Evolutionary conservation across 148 eudicot species (phyloP), one percentile per base, ranked within the genome.

Genomic region (Cornus florida): DNA sequence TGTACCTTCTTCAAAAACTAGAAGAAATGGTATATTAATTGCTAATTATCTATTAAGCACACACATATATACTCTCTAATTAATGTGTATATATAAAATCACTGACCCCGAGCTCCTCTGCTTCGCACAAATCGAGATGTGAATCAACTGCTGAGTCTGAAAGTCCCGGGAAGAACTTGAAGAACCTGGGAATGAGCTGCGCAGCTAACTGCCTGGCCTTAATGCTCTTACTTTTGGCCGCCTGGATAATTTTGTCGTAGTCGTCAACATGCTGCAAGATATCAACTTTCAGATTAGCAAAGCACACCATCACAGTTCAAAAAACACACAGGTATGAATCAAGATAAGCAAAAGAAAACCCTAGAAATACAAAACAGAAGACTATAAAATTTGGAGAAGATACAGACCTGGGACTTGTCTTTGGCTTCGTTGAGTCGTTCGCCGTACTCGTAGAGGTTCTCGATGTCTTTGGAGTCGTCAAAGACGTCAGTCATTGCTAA

Each of bases 61-160:
- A 3, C 59, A 53, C 59, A 53, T 53, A 11, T 12, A 53, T 53
- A 53, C 19, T 16, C 59, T 13, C 14, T 53, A 53, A 53, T 53
- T 11, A 2, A 53, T 53, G 19, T 53, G 17, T 53, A 53, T 53
- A 12, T 14, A 19, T 8, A 67, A 72, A 67, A 31, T 24, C 3
- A 83, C 97, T 85, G 59, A 95, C 99, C 97, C 97, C 99, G 28
- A 95, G 93, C 69, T 93, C 99, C 7, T 95, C 97, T 23, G 87
- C 97, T 82, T 95, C 99, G 35, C 99, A 95, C 81, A 95, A 89
- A 88, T 95, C 97, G 24, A 92, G 88, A 81, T 92, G 97, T 23
- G 93, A 90, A 72, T 95, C 89, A 0, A 93, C 91, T 0, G 99
- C 97, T 14, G 48, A 67, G 65, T 41, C 89, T 4, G 91, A 87